Percentiles rank a stretch among this genome's conserved stretches.
phyloP scores from a whole-genome alignment of 805 yeast genomes.

The Candida michaelii region DNA sequence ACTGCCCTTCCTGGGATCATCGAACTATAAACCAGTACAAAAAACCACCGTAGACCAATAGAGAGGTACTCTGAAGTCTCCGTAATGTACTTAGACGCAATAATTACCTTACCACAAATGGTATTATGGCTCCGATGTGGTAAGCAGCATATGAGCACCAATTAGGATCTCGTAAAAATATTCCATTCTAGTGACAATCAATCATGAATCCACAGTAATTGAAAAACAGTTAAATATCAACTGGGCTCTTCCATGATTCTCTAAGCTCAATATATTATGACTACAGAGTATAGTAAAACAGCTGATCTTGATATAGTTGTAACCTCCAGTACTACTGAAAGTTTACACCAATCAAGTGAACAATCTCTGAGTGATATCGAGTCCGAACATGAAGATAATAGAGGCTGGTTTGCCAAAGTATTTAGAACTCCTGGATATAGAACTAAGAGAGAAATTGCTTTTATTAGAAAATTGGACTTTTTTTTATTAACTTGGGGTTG shows the following conservation, averaged over 20 bases:
- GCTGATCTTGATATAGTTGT: not conserved
- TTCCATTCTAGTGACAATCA: not conserved
- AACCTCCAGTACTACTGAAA: not conserved
- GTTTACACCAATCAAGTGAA: not conserved
- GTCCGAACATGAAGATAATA: not conserved
- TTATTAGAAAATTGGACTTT: not conserved
- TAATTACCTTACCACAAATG: not conserved
- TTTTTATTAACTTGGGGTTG: conserved; percentile 9
- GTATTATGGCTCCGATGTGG: not conserved
- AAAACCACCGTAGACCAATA: too few relatives aligned
- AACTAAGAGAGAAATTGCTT: not conserved
- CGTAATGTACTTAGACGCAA: not conserved
- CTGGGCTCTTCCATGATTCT: not conserved
- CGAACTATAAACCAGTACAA: too few relatives aligned
- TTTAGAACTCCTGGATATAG: conserved; percentile 1
- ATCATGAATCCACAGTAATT: not conserved
- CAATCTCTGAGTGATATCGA: not conserved
- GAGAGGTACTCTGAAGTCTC: too few relatives aligned
- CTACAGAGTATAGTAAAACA: not conserved
- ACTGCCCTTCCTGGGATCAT: too few relatives aligned
- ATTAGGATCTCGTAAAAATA: not conserved
- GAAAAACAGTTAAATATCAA: not conserved
- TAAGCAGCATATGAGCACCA: not conserved
- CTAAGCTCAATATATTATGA: not conserved
- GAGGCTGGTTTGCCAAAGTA: conserved; percentile 1